A percentile compares a stretch with the other conserved stretches of the same genome.
Evolutionary conservation across 352 stramenopile species (phyloP).

Genomic region (Pythium utonaiense): DNA sequence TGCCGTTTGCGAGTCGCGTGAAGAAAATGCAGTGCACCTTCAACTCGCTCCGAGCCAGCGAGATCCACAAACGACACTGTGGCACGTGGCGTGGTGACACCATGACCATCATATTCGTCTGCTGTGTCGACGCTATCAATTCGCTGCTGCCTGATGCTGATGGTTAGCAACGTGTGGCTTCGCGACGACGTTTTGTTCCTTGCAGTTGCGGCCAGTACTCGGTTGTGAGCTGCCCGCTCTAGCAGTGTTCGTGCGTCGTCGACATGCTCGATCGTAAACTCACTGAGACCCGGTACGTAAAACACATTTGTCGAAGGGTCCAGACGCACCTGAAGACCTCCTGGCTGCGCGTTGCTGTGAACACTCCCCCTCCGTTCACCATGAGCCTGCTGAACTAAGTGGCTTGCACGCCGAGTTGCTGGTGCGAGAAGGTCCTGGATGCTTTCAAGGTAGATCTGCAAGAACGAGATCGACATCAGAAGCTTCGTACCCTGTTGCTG

Average conservation of each 20-base stretch:
- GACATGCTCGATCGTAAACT: conserved; percentile 45
- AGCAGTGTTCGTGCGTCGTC: conserved; percentile 47
- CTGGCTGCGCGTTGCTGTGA: not conserved
- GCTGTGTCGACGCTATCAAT: conserved; percentile 10
- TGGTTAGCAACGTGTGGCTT: conserved; percentile 66
- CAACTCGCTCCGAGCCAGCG: conserved; percentile 60
- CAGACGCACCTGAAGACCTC: conserved; percentile 45
- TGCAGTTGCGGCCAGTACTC: conserved; percentile 47
- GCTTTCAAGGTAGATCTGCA: conserved; percentile 77
- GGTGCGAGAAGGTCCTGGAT: conserved; percentile 42
- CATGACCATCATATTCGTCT: conserved; percentile 5
- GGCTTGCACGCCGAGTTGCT: not conserved
- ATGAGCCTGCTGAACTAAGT: not conserved
- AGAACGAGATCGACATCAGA: conserved; percentile 47
- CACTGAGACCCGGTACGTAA: conserved; percentile 54
- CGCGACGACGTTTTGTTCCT: conserved; percentile 70
- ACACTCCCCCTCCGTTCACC: not conserved
- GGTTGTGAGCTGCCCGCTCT: conserved; percentile 43
- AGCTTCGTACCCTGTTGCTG: conserved; percentile 2
- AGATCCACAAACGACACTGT: conserved; percentile 73
- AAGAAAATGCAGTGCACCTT: conserved; percentile 50
- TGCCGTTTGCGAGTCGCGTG: conserved; percentile 43
- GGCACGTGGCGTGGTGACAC: conserved; percentile 5
- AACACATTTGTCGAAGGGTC: conserved; percentile 43
- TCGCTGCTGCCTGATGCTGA: conserved; percentile 23